phyloP scores from a whole-genome alignment of 352 stramenopile genomes.

The Phytophthora palmivora region DNA sequence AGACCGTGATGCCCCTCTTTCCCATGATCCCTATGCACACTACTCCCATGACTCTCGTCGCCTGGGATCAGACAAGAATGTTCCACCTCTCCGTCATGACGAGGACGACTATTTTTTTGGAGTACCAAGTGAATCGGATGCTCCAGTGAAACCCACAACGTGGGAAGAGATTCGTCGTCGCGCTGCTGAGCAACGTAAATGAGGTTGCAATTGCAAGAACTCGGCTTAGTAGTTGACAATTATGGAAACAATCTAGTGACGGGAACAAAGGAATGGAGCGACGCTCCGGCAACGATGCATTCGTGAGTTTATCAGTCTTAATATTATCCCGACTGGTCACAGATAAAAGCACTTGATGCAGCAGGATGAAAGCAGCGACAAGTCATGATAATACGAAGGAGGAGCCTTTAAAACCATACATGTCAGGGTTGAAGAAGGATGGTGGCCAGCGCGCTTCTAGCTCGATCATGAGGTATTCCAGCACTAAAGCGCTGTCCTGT shows the following conservation, averaged over 20 bases:
- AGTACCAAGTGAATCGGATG: conserved; percentile 28
- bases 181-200: conserved; percentile 59
- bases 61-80: conserved; percentile 20
- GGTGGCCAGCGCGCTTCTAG: conserved; percentile 6
- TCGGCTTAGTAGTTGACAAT: neutral
- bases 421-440: conserved; percentile 12
- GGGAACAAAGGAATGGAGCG: conserved; percentile 1
- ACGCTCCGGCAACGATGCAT: neutral
- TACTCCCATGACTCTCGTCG: conserved; percentile 21
- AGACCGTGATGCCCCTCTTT: conserved; percentile 36
- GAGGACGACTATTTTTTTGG: conserved; percentile 67
- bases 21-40: conserved; percentile 50
- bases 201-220: conserved; percentile 9
- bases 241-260: conserved; percentile 5
- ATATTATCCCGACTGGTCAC: conserved; percentile 19
- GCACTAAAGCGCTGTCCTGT: conserved; percentile 54
- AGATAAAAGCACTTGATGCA: neutral
- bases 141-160: conserved; percentile 52
- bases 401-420: conserved; percentile 22
- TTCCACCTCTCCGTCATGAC: conserved; percentile 37
- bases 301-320: neutral
- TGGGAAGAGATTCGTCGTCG: conserved; percentile 84
- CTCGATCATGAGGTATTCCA: conserved; percentile 17
- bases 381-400: conserved; percentile 1
- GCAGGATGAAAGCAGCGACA: conserved; percentile 15